phyloP scores from a whole-genome alignment of 768 basidiomycete genomes.

The Dacryopinax spathularia region DNA sequence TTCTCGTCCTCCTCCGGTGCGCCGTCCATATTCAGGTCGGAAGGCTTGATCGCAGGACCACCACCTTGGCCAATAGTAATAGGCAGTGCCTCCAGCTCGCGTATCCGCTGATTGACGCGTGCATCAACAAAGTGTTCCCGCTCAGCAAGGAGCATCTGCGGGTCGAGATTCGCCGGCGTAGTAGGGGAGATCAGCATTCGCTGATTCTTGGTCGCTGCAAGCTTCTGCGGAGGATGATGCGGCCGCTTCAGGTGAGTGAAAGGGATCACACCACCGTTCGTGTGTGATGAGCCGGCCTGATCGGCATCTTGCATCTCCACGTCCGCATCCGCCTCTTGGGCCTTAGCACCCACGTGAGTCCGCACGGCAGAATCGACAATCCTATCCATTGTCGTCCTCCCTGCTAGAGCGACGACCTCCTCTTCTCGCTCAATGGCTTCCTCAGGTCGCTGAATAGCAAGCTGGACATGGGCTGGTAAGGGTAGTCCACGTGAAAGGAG shows the following conservation, averaged over 20 bases:
- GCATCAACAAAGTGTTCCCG: conserved; percentile 26
- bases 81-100: conserved; percentile 40
- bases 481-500: conserved; percentile 49
- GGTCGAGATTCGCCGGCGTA: conserved; percentile 29
- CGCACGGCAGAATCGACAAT: conserved; percentile 66
- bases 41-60: background rate
- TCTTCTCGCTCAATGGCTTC: conserved; percentile 33
- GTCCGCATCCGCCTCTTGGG: conserved; percentile 25
- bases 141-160: conserved; percentile 28
- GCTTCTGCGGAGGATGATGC: background rate
- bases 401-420: conserved; percentile 38
- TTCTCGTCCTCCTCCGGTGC: background rate
- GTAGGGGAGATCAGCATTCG: conserved; percentile 25
- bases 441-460: conserved; percentile 52
- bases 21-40: background rate
- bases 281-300: conserved; percentile 22
- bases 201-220: conserved; percentile 57
- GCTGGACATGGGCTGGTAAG: conserved; percentile 54
- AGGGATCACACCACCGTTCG: conserved; percentile 26
- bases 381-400: conserved; percentile 28
- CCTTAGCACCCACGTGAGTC: conserved; percentile 39
- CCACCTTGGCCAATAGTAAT: conserved; percentile 67
- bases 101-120: background rate
- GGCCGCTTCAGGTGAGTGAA: conserved; percentile 40
- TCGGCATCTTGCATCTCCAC: conserved; percentile 37